Percentiles rank a stretch among this genome's conserved stretches.
Conservation (phyloP, 2,329 filamentous ascomycete species). For the Penicillium hordei region DNA sequence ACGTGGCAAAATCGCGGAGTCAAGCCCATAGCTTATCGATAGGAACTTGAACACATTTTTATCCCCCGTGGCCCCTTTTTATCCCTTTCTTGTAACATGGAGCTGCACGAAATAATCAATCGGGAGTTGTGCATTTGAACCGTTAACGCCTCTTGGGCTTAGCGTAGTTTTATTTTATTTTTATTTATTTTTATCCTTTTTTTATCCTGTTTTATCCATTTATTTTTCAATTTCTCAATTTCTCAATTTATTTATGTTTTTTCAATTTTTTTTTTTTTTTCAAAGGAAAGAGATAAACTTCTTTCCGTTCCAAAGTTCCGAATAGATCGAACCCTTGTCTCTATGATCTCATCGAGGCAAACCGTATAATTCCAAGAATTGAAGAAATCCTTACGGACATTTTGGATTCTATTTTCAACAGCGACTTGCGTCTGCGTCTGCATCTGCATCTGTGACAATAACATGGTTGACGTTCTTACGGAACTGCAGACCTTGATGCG, state of each 20-base stretch:
- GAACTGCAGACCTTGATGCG: constrained; percentile 1
- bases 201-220: too few relatives aligned
- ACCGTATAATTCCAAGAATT: too few relatives aligned
- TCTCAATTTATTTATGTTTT: background rate
- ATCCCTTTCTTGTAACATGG: constrained; percentile 14
- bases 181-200: too few relatives aligned
- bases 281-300: background rate
- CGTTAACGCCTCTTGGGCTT: constrained; percentile 11
- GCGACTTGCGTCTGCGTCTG: background rate
- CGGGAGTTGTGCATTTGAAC: constrained; percentile 11
- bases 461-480: constrained; percentile 10
- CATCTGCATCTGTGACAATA: constrained; percentile 9
- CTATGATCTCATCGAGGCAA: background rate
- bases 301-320: background rate
- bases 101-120: constrained; percentile 14
- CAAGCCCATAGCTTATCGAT: constrained; percentile 1
- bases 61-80: background rate
- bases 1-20: constrained; percentile 26
- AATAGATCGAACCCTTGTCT: background rate
- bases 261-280: background rate
- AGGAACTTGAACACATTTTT: background rate
- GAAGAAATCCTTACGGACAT: background rate
- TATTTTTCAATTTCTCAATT: background rate
- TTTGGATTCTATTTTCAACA: constrained; percentile 1
- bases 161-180: too few relatives aligned